Percentiles rank a stretch among this genome's conserved stretches.
Evolutionary conservation across 2,329 filamentous ascomycete species (phyloP).

Genomic region (Acrodontium crateriforme): DNA sequence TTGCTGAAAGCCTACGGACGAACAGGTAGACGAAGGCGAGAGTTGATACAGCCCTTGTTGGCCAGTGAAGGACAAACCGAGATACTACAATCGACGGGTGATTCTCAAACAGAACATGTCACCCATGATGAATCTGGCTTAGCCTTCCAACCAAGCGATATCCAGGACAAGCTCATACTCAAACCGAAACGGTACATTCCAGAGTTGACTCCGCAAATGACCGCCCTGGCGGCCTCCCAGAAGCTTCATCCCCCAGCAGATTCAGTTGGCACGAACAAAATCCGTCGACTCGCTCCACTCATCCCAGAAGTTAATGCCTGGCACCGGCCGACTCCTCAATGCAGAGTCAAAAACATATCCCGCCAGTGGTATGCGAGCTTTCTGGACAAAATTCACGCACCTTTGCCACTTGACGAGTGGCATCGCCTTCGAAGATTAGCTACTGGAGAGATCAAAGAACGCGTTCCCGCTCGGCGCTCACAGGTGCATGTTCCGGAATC

Average conservation of each 20-base stretch:
- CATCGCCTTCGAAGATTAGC: constrained; percentile 27
- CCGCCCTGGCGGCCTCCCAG: constrained; percentile 20
- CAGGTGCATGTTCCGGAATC: neutral
- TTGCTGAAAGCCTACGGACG: constrained; percentile 45
- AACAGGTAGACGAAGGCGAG: constrained; percentile 36
- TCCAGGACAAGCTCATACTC: too few relatives aligned
- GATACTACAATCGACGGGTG: neutral
- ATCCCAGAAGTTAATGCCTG: constrained; percentile 34
- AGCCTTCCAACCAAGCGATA: neutral
- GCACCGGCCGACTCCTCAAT: constrained; percentile 32
- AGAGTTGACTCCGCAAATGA: constrained; percentile 20
- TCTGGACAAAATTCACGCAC: constrained; percentile 30
- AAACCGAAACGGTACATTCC: constrained; percentile 17
- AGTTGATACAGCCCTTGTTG: constrained; percentile 26
- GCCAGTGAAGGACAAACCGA: constrained; percentile 2
- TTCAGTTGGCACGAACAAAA: constrained; percentile 14
- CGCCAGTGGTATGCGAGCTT: constrained; percentile 30
- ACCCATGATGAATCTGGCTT: neutral
- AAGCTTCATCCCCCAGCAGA: constrained; percentile 16
- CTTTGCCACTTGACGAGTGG: constrained; percentile 33
- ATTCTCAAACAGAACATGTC: neutral
- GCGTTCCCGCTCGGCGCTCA: constrained; percentile 1
- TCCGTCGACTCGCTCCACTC: constrained; percentile 11
- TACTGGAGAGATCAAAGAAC: constrained; percentile 8
- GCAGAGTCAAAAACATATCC: constrained; percentile 29